Conservation (phyloP, 768 basidiomycete genomes). For the Tulasnella sp. region DNA sequence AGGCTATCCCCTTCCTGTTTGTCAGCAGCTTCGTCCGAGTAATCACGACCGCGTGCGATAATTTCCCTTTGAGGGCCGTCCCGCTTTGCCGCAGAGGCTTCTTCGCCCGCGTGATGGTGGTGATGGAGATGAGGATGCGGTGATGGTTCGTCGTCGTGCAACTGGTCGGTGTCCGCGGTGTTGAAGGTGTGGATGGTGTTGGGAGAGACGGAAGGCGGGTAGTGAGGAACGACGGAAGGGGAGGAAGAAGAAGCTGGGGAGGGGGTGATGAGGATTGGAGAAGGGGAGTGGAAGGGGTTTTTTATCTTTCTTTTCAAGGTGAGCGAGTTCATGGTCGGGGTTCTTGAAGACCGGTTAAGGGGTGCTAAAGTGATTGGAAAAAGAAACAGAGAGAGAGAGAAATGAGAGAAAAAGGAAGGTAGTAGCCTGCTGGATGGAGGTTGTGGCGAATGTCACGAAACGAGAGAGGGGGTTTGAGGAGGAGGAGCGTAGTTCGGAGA, state of each 20-base stretch:
- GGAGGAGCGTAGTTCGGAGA: not conserved
- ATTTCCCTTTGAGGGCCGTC: not conserved
- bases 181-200: constrained; percentile 15
- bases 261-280: not conserved
- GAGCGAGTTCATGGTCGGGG: not conserved
- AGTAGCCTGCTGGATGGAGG: not conserved
- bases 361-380: not conserved
- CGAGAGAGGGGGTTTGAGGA: not conserved
- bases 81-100: not conserved
- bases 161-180: not conserved
- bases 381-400: no score
- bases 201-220: not conserved
- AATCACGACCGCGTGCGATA: not conserved
- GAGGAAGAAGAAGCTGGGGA: not conserved
- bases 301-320: constrained; percentile 14
- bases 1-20: not conserved
- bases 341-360: not conserved
- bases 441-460: not conserved
- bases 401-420: constrained; percentile 1
- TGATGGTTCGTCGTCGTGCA: not conserved
- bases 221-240: not conserved
- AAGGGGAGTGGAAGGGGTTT: not conserved
- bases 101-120: not conserved
- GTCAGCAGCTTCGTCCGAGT: no score
- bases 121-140: not conserved